Base-by-base conservation (phyloP, 106 monocot species). In the Apostasia ramifera region DNA sequence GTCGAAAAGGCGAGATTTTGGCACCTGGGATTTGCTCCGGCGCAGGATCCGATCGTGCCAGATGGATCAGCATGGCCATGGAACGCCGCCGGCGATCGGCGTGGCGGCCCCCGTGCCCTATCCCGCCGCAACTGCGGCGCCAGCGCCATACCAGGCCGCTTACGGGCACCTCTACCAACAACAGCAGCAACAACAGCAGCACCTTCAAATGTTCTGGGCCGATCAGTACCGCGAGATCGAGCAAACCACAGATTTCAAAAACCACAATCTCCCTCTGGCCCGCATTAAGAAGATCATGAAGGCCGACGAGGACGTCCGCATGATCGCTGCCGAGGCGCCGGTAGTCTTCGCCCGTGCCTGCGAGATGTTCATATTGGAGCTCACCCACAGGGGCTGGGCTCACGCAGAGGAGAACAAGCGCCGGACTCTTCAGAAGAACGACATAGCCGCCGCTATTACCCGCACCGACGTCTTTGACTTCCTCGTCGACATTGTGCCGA, bases 271-370 rank as follows among this genome's bases (percentile, higher is more conserved):
- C 44, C 88, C 88, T 26, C 76, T 89, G 10, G 89, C 89, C 13
- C 79, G 89, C 66, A 92, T 92, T 83, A 93, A 89, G 85, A 92
- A 92, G 82, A 92, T 92, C 78, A 92, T 92, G 91, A 92, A 92
- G 80, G 87, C 91, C 45, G 91, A 92, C 69, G 91, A 92, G 64
- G 91, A 86, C 62, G 89, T 86, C 13, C 81, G 85, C 57, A 93
- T 93, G 92, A 88, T 85, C 64, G 85, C 88, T 6, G 86, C 88
- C 15, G 94, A 90, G 87, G 94, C 87, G 12, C 89, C 86, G 39
- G 87, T 87, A 53, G 84, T 84, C 15, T 82, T 88, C 58, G 77
- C 81, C 38, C 54, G 73, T 5, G 83, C 81, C 64, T 83, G 80
- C 67, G 80, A 80, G 72, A 80, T 84, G 84, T 84, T 84, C 70